Evolutionary conservation across 225 moss, liverwort and hornwort genomes (phyloP), one percentile per base, ranked within the genome.

Genomic region (Physcomitrium patens): DNA sequence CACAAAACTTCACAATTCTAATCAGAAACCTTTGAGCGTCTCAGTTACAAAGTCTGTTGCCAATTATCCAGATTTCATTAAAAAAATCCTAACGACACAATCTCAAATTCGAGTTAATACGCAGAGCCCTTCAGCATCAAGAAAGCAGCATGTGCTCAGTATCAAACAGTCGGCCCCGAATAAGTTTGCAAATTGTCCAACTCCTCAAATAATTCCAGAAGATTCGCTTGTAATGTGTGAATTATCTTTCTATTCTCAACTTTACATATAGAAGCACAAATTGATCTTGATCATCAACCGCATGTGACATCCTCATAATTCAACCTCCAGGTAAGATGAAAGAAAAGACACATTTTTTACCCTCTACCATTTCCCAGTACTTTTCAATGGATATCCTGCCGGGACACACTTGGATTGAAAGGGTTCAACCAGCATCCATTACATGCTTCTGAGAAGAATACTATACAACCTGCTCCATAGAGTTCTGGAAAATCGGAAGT

Each of bases 401-500:
- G 56, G 68, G 46, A 52, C 52, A 72, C 19, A 67, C 64, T 73
- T 74, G 28, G 23, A 67, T 66, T 74, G 77, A 70, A 67, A 71
- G 31, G 67, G 51, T 67, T 78, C 50, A 43, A 55, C 17, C 54
- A 77, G 77, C 71, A 71, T 57, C 71, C 71, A 41, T 63, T 51
- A 59, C 63, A 72, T 62, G 50, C 41, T 24, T 73, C 20, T 43
- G 9, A 51, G 6, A 75, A 75, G 14, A 77, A 59, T 67, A 70
- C 71, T 84, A 62, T 71, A 81, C 77, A 80, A 28, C 63, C 67
- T 77, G 75, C 77, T 50, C 67, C 46, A 17, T n/a, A 77, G 37
- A 67, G 44, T 70, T 81, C 77, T 74, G 74, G 20, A 74, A 50
- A 75, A 74, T 54, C 46, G 68, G 55, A 79, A 69, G 67, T 27